Base-by-base conservation (phyloP, 2,329 filamentous ascomycete genomes). In the Graphiopsis chlorocephala region DNA sequence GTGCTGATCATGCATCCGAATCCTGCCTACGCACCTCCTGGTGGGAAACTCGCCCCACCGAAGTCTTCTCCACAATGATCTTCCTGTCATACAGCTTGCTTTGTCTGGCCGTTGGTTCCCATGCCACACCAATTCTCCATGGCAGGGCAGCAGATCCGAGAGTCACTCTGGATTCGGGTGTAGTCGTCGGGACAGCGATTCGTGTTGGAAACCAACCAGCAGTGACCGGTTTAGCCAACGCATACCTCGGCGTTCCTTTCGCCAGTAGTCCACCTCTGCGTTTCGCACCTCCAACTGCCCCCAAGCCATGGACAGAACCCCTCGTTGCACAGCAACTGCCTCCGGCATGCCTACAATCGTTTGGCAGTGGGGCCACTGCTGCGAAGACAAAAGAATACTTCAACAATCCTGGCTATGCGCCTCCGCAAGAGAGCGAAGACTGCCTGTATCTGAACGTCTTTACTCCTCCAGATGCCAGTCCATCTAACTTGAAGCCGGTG, bases 241-340 rank as follows among this genome's bases (percentile, higher is more conserved):
- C 38, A 15, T 61, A 47, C 61, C 65, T 77, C 0, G 75, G 75
- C 1, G 68, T 77, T 3, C 75, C 74, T 1, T 77, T 77, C 47
- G 75, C 75, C 3, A 65, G 70, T 35, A 72, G 68, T 52, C 74
- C 72, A 81, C 1, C 79, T 26, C 23, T 50, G 8, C 47, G 47
- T 11, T 50, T 50, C 5, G 25, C 25, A 17, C 47, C 47, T 26
- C 23, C 47, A 25, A 23, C 20, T 14, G 11, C 20, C 25, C n/a
- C 23, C 2, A 26, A 50, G 4, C 47, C 47, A 25, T 50, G 47
- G 47, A 26, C 47, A 15, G 47, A 26, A 17, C 47, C 25, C 15
- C 20, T 50, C 23, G 23, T 26, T 26, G 47, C 15, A 25, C 47
- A 50, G 4, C 15, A 50, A 3, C 15, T 50, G 11, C 47, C 47